Base-by-base conservation (phyloP, 768 basidiomycete genomes). In the Rhodotorula babjevae region DNA sequence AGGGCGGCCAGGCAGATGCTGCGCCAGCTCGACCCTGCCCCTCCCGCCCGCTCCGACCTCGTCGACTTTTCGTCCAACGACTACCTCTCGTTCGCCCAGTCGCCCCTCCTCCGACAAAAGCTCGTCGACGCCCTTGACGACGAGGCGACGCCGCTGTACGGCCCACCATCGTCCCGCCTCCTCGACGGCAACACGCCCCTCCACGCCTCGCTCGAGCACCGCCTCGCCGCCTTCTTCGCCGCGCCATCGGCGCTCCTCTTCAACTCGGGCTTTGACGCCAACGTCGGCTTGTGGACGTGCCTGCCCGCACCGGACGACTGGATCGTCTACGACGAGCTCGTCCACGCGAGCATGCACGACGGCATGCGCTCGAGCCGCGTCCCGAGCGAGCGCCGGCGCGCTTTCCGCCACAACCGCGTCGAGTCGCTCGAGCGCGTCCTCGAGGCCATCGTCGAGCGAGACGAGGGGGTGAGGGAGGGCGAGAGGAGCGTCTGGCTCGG, bases 251-350 rank as follows among this genome's bases (percentile, higher is more conserved):
- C 90, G 0, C 83, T 96, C 16, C 84, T 96, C 10, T 94, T 93
- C 85, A 93, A 92, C 80, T 93, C 91, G 0, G 93, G 93, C 0
- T 94, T 89, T 80, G 93, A 95, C 81, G 92, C 93, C 18, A 98
- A 95, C 79, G 89, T 88, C 6, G 90, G 89, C 0, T 87, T 95
- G 80, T 94, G 94, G 82, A 84, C 90, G 0, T 86, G 86, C 58
- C 81, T 96, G 0, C 93, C 93, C 0, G 90, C 90, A 70, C 80
- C 83, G 0, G 87, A 87, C 19, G 94, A 98, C 79, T 85, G 86
- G 59, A 81, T 96, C 56, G 81, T 95, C 23, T 88, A 87, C 77
- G 93, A 98, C 79, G 91, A 90, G 75, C 86, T 90, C 76, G 89
- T 95, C 60, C 94, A 96, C 79, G 93, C 93, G 0, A 89, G 87